Percentiles rank a stretch among this genome's conserved stretches.
Conservation (phyloP, 2,329 filamentous ascomycete species). For the Intubia oerlemansii region DNA sequence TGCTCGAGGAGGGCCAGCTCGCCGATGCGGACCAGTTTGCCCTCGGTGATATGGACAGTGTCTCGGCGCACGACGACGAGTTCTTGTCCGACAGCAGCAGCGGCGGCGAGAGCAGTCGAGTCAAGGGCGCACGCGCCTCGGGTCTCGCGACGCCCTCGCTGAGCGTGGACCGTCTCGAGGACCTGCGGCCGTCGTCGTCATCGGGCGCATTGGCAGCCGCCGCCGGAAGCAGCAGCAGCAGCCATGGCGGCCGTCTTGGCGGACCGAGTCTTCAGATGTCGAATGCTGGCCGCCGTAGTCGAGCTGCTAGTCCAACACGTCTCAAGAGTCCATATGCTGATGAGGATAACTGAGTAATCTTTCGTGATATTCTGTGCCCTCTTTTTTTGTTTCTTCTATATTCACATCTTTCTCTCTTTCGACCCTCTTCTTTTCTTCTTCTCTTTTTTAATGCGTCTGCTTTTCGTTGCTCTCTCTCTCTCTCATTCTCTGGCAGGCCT, state of each 20-base stretch:
- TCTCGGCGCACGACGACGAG: conserved; percentile 32
- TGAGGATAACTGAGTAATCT: too few relatives aligned
- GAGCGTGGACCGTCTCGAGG: conserved; percentile 29
- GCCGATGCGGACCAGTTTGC: conserved; percentile 46
- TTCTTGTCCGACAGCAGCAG: conserved; percentile 38
- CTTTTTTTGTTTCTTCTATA: too few relatives aligned
- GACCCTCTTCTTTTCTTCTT: too few relatives aligned
- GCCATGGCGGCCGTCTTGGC: too few relatives aligned
- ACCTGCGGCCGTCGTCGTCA: conserved; percentile 12
- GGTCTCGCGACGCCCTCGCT: conserved; percentile 48
- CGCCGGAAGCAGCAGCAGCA: too few relatives aligned
- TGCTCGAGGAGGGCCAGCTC: conserved; percentile 60
- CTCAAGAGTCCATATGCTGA: conserved; percentile 28
- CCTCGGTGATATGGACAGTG: conserved; percentile 43
- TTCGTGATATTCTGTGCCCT: too few relatives aligned
- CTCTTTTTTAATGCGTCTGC: too few relatives aligned
- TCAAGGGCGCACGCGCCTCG: conserved; percentile 23
- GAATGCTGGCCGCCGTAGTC: conserved; percentile 33
- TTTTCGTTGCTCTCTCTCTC: too few relatives aligned
- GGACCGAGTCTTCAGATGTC: conserved; percentile 29
- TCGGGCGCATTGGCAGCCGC: conserved; percentile 16
- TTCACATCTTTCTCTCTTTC: too few relatives aligned
- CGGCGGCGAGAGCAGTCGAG: not conserved
- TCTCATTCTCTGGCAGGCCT: too few relatives aligned
- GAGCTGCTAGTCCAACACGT: conserved; percentile 34